Evolutionary conservation across 2,329 filamentous ascomycete genomes (phyloP), one percentile per base, ranked within the genome.

Genomic region (Karstenula rhodostoma): DNA sequence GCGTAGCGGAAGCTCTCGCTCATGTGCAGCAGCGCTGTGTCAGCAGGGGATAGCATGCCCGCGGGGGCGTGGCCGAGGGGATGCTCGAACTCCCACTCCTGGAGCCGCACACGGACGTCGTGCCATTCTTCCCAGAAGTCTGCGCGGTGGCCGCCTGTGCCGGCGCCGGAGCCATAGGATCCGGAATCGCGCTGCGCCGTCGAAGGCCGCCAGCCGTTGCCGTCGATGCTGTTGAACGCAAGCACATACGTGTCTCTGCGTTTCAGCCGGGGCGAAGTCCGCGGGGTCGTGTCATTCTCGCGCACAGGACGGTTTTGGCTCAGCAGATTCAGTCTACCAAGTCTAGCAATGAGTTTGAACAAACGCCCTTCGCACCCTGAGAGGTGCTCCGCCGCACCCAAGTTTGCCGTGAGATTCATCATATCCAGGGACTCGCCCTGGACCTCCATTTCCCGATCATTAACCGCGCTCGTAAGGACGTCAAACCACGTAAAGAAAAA

Each of bases 401-500:
- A 86, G 71, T 92, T 88, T 29, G 87, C 83, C 13, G 87, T 86
- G 64, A 88, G 83, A 61, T 86, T 82, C 59, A 87, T 83, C 79
- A 89, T 87, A 65, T 90, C 88, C 35, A 90, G 77, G 54, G 85
- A 86, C 35, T 85, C 82, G 27, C 86, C 86, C 40, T 84, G 83
- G 19, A 97, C 86, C 76, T 96, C 92, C 32, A 91, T 88, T 78
- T 97, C 94, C 54, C 94, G 88, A 77, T 97, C 92, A 69, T 97
- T 97, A 73, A 96, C 92, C 55, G 91, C 94, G 42, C 92, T 92
- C 0, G 93, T 93, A 80, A 97, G 92, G 57, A 94, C 92, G 76
- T 97, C 94, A 74, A 96, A 96, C 84, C 94, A 96, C 35, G 92
- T 95, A 73, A 97, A 97, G 68, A 97, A 88, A 44, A 92, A 89